These are phyloP conservation scores for Xylariaceae sp. DNA, from an alignment of 2,329 filamentous ascomycete species.

Conservation along the genomic window DNA sequence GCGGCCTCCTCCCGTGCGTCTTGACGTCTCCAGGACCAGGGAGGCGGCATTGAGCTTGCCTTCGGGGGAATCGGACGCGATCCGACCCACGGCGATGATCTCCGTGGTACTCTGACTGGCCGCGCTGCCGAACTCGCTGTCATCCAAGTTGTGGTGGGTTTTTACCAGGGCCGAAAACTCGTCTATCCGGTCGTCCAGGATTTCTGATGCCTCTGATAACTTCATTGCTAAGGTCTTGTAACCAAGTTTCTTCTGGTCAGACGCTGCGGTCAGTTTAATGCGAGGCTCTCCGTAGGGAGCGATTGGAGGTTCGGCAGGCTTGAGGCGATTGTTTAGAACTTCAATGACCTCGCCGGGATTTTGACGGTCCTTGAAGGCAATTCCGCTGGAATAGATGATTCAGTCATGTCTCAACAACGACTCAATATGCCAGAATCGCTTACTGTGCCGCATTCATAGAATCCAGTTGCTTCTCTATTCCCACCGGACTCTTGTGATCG, in stretches of 20 bases:
- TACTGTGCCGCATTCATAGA: constrained; percentile 32
- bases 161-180: constrained; percentile 72
- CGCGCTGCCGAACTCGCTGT: constrained; percentile 79
- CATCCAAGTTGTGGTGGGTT: constrained; percentile 66
- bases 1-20: constrained; percentile 73
- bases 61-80: constrained; percentile 80
- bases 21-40: constrained; percentile 79
- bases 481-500: constrained; percentile 33
- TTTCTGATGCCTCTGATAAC: constrained; percentile 81
- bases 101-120: constrained; percentile 77
- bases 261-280: constrained; percentile 77
- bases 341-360: constrained; percentile 80
- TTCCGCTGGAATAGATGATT: constrained; percentile 31
- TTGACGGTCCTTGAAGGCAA: constrained; percentile 65
- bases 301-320: constrained; percentile 59
- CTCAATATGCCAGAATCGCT: too few relatives aligned
- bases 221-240: constrained; percentile 97
- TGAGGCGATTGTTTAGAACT: constrained; percentile 70
- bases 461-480: constrained; percentile 31
- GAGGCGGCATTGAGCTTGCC: constrained; percentile 81
- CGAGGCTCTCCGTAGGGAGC: constrained; percentile 68
- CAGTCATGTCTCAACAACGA: too few relatives aligned
- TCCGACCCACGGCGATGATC: constrained; percentile 82
- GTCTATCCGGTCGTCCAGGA: constrained; percentile 91
- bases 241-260: constrained; percentile 80